phyloP scores from a whole-genome alignment of 495 filamentous ascomycete genomes.

The Neurospora tetrasperma region DNA sequence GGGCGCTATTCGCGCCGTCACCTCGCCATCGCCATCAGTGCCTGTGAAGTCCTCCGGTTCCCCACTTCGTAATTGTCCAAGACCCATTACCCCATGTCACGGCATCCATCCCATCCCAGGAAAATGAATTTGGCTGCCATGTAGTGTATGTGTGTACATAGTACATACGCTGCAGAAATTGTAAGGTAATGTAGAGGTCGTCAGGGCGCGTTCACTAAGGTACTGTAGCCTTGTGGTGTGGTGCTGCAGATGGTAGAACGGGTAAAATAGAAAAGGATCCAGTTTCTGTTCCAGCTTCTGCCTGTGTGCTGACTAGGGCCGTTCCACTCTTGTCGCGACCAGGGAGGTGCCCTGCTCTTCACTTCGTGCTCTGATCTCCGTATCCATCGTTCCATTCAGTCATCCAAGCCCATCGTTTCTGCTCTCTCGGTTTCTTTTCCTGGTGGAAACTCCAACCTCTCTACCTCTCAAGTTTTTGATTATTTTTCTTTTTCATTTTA shows the following conservation, averaged over 20 bases:
- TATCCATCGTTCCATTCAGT: neutral
- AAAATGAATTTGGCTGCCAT: neutral
- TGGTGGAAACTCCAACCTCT: neutral
- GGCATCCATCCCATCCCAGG: slow-evolving; percentile 1
- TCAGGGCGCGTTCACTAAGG: neutral
- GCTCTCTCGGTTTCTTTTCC: neutral
- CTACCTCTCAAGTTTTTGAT: neutral
- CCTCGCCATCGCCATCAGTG: slow-evolving; percentile 15
- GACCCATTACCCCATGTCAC: slow-evolving; percentile 10
- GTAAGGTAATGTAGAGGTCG: neutral
- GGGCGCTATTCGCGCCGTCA: slow-evolving; percentile 14
- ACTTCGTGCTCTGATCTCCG: neutral
- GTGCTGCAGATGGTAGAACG: neutral
- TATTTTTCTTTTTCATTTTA: neutral
- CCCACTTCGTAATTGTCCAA: slow-evolving; percentile 21
- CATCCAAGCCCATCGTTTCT: neutral
- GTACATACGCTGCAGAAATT: neutral
- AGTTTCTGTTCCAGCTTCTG: neutral
- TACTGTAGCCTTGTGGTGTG: neutral
- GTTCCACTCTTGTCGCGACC: neutral
- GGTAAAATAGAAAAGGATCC: neutral
- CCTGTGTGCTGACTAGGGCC: neutral
- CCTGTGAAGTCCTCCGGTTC: slow-evolving; percentile 6
- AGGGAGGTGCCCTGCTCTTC: neutral
- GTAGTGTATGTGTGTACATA: neutral